Base-by-base conservation (phyloP, 345 rosid genomes). In the Sonneratia alba region DNA sequence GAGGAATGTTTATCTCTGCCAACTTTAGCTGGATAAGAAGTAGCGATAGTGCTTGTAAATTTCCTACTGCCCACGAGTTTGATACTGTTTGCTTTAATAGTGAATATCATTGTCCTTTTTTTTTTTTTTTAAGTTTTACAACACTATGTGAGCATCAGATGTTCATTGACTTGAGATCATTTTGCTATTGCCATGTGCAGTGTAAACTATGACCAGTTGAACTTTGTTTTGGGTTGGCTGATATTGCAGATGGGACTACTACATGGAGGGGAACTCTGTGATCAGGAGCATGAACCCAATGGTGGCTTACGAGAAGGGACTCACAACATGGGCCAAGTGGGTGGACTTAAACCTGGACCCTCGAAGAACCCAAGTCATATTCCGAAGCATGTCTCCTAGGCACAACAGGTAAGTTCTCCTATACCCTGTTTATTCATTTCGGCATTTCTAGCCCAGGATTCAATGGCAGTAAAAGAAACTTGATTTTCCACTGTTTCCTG, bases 301-400 rank as follows among this genome's bases (percentile, higher is more conserved):
- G 91, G 61, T 85, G 73, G 94, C 94, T 57, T 89, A 89, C 43
- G 80, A 87, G 42, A 84, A 84, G 71, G 94, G 89, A 51, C 87
- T 87, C n/a, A 77, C 80, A 6, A 87, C 94, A 43, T 89, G 94
- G 94, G 89, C 94, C 6, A 85, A 82, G 81, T 87, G 91, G 91
- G 47, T 89, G 4, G 91, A 87, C 71, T 73, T 83, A 57, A 89
- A 89, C 75, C 79, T 87, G 4, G 83, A 89, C 72, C 91, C 88
- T 70, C 81, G 82, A 11, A 77, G 64, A 70, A 84, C 83, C 71
- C 79, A 76, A 77, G 91, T 87, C 68, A 83, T 89, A 38, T 89
- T 89, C 70, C 80, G 94, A 76, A 89, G 86, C 84, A 80, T 87
- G 88, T 85, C 91, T 22, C 91, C 91, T 5, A 83, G 83, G 72